Base-by-base conservation (phyloP, 179 eudicot species). In the Amaranthus tricolor region DNA sequence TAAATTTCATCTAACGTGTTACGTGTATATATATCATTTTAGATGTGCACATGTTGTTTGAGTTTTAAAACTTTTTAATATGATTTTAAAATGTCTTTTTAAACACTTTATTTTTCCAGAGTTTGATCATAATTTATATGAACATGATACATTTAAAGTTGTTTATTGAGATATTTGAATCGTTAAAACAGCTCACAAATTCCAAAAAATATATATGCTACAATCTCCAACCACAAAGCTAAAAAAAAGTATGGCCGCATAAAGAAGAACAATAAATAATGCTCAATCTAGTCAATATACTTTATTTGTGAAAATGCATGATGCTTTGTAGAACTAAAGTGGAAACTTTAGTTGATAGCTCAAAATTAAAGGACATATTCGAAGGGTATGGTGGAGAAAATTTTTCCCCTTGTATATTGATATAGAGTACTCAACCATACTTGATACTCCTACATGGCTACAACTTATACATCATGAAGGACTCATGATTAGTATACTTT, bases 201-300 rank as follows among this genome's bases (percentile, higher is more conserved):
- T 50, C 50, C 4, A 6, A 63, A 43, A 43, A 31, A 63, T 63
- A 16, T 47, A 43, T 20, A 11, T 51, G n/a, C 45, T 67, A 51
- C 14, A 52, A 50, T 66, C 20, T 51, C 21, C 19, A 52, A 6
- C 59, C 59, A 52, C 71, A 68, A 68, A 31, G 40, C 40, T 31
- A 31, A 31, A 31, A 68, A 1, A 5, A 50, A 51, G 16, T 21
- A 12, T 50, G 57, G 44, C 56, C 9, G 4, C 40, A 20, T 13
- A 68, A 50, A 52, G 71, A 68, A 51, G 71, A 68, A 52, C 71
- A 52, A 20, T 12, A 6, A 24, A 68, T 68, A 68, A 68, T 68
- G 71, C 20, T 51, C 59, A 12, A 51, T 52, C 71, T 68, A 68
- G 71, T 68, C 71, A 52, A 68, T 68, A 52, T 21, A 68, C 59